These are phyloP conservation scores for Trichoderma atrobrunneum DNA, from an alignment of 2,329 filamentous ascomycete genomes.

Conservation along the genomic window DNA sequence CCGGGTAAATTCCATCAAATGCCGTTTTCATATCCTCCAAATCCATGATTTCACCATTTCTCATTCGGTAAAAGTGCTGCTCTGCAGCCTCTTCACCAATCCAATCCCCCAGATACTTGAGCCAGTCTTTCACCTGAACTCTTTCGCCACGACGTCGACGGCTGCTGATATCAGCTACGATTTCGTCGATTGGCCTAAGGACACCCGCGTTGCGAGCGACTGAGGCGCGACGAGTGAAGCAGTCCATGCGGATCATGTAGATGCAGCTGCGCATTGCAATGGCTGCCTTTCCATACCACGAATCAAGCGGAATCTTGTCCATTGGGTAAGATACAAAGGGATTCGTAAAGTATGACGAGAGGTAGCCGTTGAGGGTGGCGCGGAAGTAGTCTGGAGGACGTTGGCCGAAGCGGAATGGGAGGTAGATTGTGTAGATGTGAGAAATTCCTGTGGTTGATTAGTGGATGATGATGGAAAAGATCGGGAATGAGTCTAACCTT, in stretches of 20 bases:
- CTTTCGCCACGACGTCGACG: neutral
- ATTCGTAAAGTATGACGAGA: constrained; percentile 3
- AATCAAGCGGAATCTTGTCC: neutral
- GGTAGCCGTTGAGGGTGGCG: constrained; percentile 5
- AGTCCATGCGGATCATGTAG: constrained; percentile 16
- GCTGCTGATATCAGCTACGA: neutral
- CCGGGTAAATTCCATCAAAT: neutral
- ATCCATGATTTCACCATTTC: neutral
- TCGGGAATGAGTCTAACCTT: neutral
- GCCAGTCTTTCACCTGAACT: neutral
- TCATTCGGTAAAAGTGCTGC: neutral
- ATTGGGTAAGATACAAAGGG: neutral
- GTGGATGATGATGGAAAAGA: neutral
- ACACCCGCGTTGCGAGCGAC: neutral
- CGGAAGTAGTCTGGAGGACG: constrained; percentile 5
- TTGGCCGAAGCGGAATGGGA: constrained; percentile 9
- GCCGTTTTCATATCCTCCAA: constrained; percentile 12
- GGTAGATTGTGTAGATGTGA: constrained; percentile 8
- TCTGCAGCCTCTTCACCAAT: neutral
- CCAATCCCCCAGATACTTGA: neutral
- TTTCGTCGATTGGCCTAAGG: neutral
- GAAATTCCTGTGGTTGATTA: neutral
- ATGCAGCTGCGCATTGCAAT: constrained; percentile 3
- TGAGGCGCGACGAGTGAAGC: constrained; percentile 1
- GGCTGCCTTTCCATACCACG: neutral